Conservation (phyloP, 441 rosid species). For the Caryocar brasiliense region DNA sequence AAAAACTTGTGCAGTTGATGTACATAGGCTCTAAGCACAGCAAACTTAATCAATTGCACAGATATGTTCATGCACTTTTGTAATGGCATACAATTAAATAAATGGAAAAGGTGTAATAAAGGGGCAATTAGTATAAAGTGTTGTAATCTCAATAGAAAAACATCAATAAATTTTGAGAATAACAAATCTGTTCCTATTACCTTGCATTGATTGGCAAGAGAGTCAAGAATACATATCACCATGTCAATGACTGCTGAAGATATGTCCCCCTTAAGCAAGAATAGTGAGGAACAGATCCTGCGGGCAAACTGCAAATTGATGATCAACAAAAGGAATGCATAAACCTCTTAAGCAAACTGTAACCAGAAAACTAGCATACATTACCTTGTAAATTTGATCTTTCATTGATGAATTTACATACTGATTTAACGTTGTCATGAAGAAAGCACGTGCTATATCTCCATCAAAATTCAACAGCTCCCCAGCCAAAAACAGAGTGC, state of each 20-base stretch:
- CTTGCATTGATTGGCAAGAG: conserved; percentile 45
- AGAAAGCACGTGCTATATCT: conserved; percentile 39
- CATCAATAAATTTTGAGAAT: too few species aligned
- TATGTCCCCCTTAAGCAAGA: conserved; percentile 27
- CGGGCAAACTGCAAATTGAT: conserved; percentile 55
- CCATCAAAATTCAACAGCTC: conserved; percentile 37
- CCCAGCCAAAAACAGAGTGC: conserved; percentile 41
- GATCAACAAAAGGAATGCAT: conserved; percentile 11
- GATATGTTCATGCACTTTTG: too few species aligned
- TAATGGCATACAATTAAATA: too few species aligned
- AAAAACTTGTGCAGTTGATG: too few species aligned
- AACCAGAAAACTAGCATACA: background rate
- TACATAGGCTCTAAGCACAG: too few species aligned
- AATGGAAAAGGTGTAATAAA: too few species aligned
- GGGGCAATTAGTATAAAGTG: too few species aligned
- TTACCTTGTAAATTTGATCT: conserved; percentile 66
- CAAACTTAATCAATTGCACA: too few species aligned
- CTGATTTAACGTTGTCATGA: conserved; percentile 33
- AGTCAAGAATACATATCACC: conserved; percentile 30
- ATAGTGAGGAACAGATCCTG: conserved; percentile 49
- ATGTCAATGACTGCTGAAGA: conserved; percentile 29
- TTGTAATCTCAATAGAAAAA: too few species aligned
- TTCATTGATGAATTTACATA: conserved; percentile 45
- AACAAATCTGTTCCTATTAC: too few species aligned
- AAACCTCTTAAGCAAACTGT: background rate